Evolutionary conservation across 2,329 filamentous ascomycete genomes (phyloP).

Genomic region (Lizonia empirigonia): DNA sequence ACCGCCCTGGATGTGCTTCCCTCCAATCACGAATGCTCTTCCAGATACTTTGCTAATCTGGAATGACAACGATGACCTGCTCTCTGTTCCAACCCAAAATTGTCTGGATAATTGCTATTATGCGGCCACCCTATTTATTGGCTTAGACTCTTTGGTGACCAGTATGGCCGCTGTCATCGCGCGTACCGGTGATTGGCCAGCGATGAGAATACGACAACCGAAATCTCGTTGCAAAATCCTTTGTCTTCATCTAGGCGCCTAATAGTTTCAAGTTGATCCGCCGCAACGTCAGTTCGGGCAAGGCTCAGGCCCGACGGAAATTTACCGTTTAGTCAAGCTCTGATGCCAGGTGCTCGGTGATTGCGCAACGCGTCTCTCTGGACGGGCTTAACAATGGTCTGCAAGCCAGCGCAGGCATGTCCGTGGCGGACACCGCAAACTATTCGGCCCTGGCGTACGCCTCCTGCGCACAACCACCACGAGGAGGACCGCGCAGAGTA

Average conservation of each 20-base stretch:
- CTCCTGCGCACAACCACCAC: constrained; percentile 19
- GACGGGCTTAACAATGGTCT: constrained; percentile 17
- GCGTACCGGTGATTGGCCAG: constrained; percentile 28
- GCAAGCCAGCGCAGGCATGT: constrained; percentile 24
- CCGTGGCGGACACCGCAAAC: constrained; percentile 23
- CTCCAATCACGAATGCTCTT: constrained; percentile 7
- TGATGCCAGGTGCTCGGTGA: constrained; percentile 47
- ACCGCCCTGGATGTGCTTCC: constrained; percentile 1
- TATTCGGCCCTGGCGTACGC: constrained; percentile 24
- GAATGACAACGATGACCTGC: not conserved
- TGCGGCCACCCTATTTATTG: constrained; percentile 1
- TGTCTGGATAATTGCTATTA: not conserved
- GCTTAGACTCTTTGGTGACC: not conserved
- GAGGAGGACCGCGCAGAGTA: constrained; percentile 26
- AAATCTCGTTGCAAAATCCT: constrained; percentile 41
- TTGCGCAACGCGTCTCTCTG: constrained; percentile 44
- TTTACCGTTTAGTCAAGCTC: constrained; percentile 15
- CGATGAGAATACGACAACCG: constrained; percentile 27
- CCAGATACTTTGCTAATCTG: not conserved
- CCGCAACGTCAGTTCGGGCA: constrained; percentile 36
- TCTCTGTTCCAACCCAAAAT: not conserved
- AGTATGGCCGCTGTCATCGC: constrained; percentile 12
- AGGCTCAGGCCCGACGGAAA: constrained; percentile 33
- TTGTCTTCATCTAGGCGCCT: constrained; percentile 38
- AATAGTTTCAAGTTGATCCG: constrained; percentile 44